These are phyloP conservation scores for Zygosaccharomyces pseudobailii DNA, from an alignment of 1,139 yeast genomes.

Conservation along the genomic window DNA sequence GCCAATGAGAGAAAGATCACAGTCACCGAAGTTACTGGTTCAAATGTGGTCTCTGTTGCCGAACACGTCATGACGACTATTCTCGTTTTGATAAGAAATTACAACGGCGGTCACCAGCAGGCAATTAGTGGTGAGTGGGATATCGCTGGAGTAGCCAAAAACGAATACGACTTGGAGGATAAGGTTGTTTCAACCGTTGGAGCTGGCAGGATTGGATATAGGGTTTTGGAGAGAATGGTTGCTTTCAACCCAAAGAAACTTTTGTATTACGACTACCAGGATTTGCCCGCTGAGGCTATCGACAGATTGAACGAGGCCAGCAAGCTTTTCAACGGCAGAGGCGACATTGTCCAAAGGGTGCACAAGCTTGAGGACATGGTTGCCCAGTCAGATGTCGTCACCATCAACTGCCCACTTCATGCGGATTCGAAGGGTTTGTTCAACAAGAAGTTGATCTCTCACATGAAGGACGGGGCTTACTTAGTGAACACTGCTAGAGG, in stretches of 20 bases:
- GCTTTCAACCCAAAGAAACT: constrained; percentile 39
- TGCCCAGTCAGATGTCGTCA: constrained; percentile 47
- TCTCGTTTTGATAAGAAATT: constrained; percentile 2
- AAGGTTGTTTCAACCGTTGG: constrained; percentile 76
- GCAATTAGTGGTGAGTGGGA: constrained; percentile 71
- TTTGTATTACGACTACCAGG: not conserved
- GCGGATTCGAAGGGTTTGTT: constrained; percentile 63
- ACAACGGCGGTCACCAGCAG: constrained; percentile 45
- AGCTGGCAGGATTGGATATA: constrained; percentile 76
- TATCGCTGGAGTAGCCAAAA: constrained; percentile 3
- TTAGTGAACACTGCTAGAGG: constrained; percentile 83
- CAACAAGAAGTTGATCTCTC: constrained; percentile 60
- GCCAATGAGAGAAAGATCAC: constrained; percentile 61
- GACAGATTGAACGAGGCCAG: not conserved
- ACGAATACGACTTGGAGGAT: constrained; percentile 67
- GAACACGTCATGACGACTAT: constrained; percentile 26
- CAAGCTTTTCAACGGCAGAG: not conserved
- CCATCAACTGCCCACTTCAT: constrained; percentile 75
- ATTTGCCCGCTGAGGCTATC: not conserved
- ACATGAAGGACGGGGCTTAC: constrained; percentile 77
- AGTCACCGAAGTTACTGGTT: constrained; percentile 43
- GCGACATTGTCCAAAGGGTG: not conserved
- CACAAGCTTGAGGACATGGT: not conserved
- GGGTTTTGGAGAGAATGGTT: constrained; percentile 65
- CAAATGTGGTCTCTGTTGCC: not conserved